Conservation (phyloP, 768 basidiomycete species). For the Lactarius deliciosus region DNA sequence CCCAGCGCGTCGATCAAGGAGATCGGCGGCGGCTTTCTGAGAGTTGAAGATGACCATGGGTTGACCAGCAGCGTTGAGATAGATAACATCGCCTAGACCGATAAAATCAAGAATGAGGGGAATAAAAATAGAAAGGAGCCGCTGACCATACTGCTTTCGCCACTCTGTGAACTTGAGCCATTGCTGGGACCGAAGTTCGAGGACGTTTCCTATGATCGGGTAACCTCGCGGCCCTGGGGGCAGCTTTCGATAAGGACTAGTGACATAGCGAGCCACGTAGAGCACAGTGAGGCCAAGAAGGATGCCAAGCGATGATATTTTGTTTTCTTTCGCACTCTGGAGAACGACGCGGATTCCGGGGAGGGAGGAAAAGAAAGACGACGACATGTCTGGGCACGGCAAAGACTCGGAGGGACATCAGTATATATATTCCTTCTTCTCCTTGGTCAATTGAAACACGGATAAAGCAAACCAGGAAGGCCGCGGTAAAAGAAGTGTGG, state of each 20-base stretch:
- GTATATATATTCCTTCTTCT: not conserved
- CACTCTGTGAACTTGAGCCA: conserved; percentile 29
- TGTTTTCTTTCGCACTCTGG: conserved; percentile 15
- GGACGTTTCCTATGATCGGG: conserved; percentile 25
- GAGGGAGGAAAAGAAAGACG: conserved; percentile 4
- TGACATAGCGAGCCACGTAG: conserved; percentile 7
- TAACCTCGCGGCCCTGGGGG: conserved; percentile 26
- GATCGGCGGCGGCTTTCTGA: conserved; percentile 33
- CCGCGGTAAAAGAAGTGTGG: not conserved
- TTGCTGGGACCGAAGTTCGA: conserved; percentile 22
- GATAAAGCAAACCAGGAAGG: not conserved
- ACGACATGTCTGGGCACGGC: not conserved
- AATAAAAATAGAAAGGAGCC: not conserved
- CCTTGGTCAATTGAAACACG: not conserved
- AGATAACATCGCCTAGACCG: conserved; percentile 22
- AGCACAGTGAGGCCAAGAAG: conserved; percentile 9
- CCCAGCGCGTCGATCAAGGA: conserved; percentile 35
- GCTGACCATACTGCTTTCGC: conserved; percentile 24
- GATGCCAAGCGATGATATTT: conserved; percentile 20
- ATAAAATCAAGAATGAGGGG: not conserved
- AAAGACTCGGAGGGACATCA: not conserved
- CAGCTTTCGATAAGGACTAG: conserved; percentile 22
- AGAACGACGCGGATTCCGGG: not conserved
- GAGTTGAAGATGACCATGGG: conserved; percentile 35
- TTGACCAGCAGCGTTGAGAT: conserved; percentile 30